A percentile compares a stretch with the other conserved stretches of the same genome.
These are phyloP conservation scores for Cladophialophora carrionii DNA, from an alignment of 2,329 filamentous ascomycete genomes.

Conservation along the genomic window DNA sequence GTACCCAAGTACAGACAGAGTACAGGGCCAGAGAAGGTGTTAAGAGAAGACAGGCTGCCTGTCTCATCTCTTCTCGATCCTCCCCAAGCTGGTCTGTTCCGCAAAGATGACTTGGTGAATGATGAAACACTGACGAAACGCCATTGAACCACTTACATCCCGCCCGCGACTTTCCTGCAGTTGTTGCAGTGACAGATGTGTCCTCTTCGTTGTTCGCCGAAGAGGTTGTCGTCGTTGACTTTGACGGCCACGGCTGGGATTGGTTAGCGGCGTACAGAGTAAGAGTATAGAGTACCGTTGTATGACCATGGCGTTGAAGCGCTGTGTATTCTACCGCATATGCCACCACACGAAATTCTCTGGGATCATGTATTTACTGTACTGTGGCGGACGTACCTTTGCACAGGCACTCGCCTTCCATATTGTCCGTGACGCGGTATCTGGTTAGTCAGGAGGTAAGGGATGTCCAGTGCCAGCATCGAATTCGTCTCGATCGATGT, in stretches of 20 bases:
- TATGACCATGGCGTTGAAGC: neutral
- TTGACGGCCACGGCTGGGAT: constrained; percentile 50
- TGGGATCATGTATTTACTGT: neutral
- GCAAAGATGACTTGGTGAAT: neutral
- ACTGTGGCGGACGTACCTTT: constrained; percentile 22
- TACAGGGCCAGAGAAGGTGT: too few species aligned
- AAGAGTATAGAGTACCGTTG: too few species aligned
- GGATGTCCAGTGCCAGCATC: neutral
- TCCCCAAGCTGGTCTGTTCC: too few species aligned
- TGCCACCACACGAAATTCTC: too few species aligned
- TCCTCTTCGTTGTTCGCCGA: constrained; percentile 48
- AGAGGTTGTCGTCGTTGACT: constrained; percentile 54
- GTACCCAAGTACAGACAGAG: too few species aligned
- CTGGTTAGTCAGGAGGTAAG: too few species aligned
- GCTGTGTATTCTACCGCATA: too few species aligned
- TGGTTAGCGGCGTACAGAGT: neutral
- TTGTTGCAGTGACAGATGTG: constrained; percentile 58
- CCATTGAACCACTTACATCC: constrained; percentile 38
- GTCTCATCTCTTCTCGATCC: too few species aligned
- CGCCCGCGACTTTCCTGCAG: constrained; percentile 56
- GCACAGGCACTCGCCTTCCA: constrained; percentile 37
- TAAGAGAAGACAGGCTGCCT: too few species aligned
- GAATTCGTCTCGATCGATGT: neutral
- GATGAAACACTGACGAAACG: neutral
- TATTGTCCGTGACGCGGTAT: constrained; percentile 6